Evolutionary conservation across 225 moss, liverwort and hornwort species (phyloP), one percentile per base, ranked within the genome.

Genomic region (Pseudisothecium myosuroides): DNA sequence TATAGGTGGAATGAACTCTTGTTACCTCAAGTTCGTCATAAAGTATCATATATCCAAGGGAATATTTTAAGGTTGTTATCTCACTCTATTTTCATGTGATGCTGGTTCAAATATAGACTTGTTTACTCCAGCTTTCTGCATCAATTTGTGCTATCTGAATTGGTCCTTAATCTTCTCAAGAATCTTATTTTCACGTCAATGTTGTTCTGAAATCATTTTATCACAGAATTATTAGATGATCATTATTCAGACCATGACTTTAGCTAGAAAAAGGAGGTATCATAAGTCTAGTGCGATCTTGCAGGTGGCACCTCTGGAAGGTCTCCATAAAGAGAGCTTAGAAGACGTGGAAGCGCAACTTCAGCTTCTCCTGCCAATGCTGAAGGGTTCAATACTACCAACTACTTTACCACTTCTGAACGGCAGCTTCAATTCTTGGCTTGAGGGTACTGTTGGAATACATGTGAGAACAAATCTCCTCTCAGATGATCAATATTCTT

Each of bases 331-430:
- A 64, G 99, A 99, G 85, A 95, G 89, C 81, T 89, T 97, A 69
- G 88, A 93, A 84, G 99, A 99, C 87, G 99, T 91, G 26, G 95
- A 96, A 88, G 95, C 92, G 86, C 99, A 99, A 89, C 91, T 99
- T 64, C 91, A 92, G 71, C 76, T 96, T 83, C 90, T 97, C 67
- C 86, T 95, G 75, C 89, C 89, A 82, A 96, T 94, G 91, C 83
- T 99, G 89, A 94, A 94, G 90, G 97, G 95, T 91, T 91, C 88
- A 68, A 87, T 61, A 19, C 55, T 99, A 90, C 81, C 87, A 43
- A n/a, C 91, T 54, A 94, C 94, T 82, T 88, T 99, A 87, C 88
- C 95, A 49, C 92, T 95, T 86, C 88, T 99, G 77, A 92, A 96
- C 89, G 99, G 99, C 80, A 95, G 96, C 90, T 95, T 96, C 91